These are phyloP conservation scores for Ilex asprella DNA, from an alignment of 257 asterid genomes.

Conservation along the genomic window DNA sequence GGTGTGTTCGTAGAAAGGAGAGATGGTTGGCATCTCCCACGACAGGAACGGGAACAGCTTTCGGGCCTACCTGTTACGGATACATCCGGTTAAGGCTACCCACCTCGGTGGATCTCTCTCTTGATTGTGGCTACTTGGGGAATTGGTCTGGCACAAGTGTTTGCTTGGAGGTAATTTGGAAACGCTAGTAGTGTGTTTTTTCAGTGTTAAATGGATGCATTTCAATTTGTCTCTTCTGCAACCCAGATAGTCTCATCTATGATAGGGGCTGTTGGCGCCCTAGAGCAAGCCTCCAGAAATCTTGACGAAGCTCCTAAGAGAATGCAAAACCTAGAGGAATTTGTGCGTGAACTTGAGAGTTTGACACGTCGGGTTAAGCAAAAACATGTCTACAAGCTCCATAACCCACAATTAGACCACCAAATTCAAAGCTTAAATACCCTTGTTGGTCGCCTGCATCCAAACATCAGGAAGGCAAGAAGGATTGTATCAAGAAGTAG, in stretches of 20 bases:
- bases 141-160: too few species aligned
- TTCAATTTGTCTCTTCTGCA: conserved; percentile 27
- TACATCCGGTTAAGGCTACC: too few species aligned
- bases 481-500: conserved; percentile 22
- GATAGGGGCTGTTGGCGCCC: conserved; percentile 27
- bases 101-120: too few species aligned
- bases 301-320: conserved; percentile 28
- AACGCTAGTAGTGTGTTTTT: too few species aligned
- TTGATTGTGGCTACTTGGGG: too few species aligned
- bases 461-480: conserved; percentile 26
- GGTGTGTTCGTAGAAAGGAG: too few species aligned
- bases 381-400: conserved; percentile 28
- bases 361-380: conserved; percentile 19
- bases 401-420: conserved; percentile 16
- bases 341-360: conserved; percentile 23
- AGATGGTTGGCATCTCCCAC: too few species aligned
- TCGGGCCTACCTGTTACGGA: too few species aligned
- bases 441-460: conserved; percentile 25
- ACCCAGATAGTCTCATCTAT: conserved; percentile 26
- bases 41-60: too few species aligned
- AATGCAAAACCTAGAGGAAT: conserved; percentile 23
- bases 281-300: conserved; percentile 27
- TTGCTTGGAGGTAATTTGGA: too few species aligned
- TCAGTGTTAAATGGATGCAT: conserved; percentile 17
- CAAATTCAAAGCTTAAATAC: conserved; percentile 25